phyloP scores from a whole-genome alignment of 1,139 yeast genomes.

The Magnusiomyces magnusii region DNA sequence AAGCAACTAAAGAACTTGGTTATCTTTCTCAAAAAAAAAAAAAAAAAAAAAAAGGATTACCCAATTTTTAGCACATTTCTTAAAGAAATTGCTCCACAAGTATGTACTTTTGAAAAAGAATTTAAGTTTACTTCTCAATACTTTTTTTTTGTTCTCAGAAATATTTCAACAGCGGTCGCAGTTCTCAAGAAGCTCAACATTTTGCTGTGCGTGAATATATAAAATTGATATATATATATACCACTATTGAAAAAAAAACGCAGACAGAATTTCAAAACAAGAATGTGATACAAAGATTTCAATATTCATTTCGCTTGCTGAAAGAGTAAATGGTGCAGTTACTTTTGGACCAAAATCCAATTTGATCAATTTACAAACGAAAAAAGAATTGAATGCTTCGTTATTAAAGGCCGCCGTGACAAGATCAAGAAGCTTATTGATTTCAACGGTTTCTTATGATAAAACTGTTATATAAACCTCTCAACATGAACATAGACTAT shows the following conservation, averaged over 20 bases:
- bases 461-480: constrained; percentile 38
- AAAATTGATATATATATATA: no score
- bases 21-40: constrained; percentile 57
- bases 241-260: constrained; percentile 43
- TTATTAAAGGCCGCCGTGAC: constrained; percentile 15
- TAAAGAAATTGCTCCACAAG: constrained; percentile 2
- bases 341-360: constrained; percentile 22
- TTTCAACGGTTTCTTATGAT: constrained; percentile 33
- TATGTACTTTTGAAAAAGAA: constrained; percentile 25
- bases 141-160: constrained; percentile 46
- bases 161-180: constrained; percentile 40
- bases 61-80: constrained; percentile 27
- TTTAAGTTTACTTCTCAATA: constrained; percentile 42
- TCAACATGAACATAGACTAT: constrained; percentile 22
- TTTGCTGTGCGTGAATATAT: constrained; percentile 46
- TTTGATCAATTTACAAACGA: constrained; percentile 19
- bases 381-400: constrained; percentile 31
- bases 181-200: constrained; percentile 45
- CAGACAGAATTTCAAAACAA: constrained; percentile 25
- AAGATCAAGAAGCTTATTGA: constrained; percentile 18
- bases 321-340: constrained; percentile 21
- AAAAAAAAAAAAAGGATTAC: constrained; percentile 33
- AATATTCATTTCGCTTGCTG: constrained; percentile 31
- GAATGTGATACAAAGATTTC: constrained; percentile 29
- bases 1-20: constrained; percentile 50